Conservation (phyloP, 768 basidiomycete genomes). For the Fistulinella prunicolor region DNA sequence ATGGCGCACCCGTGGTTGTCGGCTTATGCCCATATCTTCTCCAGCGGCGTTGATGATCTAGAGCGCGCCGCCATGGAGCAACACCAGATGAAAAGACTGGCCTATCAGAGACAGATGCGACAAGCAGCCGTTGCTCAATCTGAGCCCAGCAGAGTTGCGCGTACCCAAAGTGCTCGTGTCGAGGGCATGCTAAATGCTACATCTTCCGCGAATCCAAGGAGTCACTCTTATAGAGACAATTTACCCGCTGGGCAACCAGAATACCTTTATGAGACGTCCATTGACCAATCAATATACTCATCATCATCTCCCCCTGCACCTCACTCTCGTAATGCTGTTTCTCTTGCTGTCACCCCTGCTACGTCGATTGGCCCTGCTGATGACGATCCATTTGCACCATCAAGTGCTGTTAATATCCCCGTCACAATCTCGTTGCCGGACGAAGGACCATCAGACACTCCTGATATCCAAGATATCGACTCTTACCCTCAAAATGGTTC, state of each 20-base stretch:
- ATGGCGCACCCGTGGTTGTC: conserved; percentile 89
- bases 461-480: conserved; percentile 18
- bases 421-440: conserved; percentile 30
- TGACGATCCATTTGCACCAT: conserved; percentile 72
- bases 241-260: conserved; percentile 52
- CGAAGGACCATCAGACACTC: conserved; percentile 17
- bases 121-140: conserved; percentile 39
- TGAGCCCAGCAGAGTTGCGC: conserved; percentile 34
- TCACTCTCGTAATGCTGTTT: conserved; percentile 38
- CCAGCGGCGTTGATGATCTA: conserved; percentile 69
- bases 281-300: conserved; percentile 51
- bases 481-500: conserved; percentile 23
- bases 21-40: conserved; percentile 49
- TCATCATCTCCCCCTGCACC: conserved; percentile 33
- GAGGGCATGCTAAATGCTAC: conserved; percentile 39
- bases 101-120: conserved; percentile 80
- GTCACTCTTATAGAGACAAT: conserved; percentile 49
- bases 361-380: conserved; percentile 40
- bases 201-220: conserved; percentile 36
- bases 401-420: conserved; percentile 29
- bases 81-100: conserved; percentile 78
- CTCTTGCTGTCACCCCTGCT: conserved; percentile 45
- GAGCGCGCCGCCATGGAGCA: conserved; percentile 80
- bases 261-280: conserved; percentile 70
- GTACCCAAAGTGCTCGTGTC: conserved; percentile 56